Evolutionary conservation across 192 early-diverging fungal genomes (phyloP).

Genomic region (Linnemannia schmuckeri): DNA sequence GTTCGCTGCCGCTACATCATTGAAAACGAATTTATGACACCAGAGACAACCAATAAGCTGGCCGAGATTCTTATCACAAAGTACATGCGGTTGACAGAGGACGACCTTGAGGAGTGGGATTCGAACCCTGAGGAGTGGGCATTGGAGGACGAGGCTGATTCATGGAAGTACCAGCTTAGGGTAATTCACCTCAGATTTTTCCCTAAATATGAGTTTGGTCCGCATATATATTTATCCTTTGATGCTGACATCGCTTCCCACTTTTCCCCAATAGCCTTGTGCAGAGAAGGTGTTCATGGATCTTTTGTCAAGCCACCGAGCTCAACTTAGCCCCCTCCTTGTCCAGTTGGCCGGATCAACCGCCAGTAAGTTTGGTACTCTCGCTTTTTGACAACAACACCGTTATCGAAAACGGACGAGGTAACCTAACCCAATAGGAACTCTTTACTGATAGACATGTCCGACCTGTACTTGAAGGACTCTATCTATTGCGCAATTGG

Average conservation of each 20-base stretch:
- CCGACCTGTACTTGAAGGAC: constrained; percentile 76
- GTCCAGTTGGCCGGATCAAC: constrained; percentile 71
- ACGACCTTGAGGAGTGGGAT: constrained; percentile 85
- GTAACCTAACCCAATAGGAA: background rate
- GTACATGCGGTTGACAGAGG: constrained; percentile 77
- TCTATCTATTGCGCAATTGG: constrained; percentile 85
- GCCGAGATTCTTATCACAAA: constrained; percentile 80
- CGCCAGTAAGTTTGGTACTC: constrained; percentile 55
- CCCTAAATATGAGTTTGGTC: background rate
- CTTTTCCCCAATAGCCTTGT: constrained; percentile 67
- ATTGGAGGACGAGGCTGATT: constrained; percentile 83
- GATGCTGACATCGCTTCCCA: background rate
- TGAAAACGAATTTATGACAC: constrained; percentile 75
- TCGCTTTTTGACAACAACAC: constrained; percentile 29
- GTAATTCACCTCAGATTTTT: constrained; percentile 49
- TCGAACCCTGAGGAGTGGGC: constrained; percentile 89
- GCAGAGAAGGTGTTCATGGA: constrained; percentile 88
- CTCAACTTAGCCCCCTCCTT: constrained; percentile 70
- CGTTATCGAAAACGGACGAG: background rate
- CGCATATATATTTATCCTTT: background rate
- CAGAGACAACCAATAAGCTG: constrained; percentile 73
- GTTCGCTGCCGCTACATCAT: constrained; percentile 68
- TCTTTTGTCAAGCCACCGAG: constrained; percentile 76
- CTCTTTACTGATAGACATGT: constrained; percentile 23
- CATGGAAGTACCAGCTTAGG: constrained; percentile 86